Base-by-base conservation (phyloP, 495 filamentous ascomycete species). In the Hyaloscypha finlandica region DNA sequence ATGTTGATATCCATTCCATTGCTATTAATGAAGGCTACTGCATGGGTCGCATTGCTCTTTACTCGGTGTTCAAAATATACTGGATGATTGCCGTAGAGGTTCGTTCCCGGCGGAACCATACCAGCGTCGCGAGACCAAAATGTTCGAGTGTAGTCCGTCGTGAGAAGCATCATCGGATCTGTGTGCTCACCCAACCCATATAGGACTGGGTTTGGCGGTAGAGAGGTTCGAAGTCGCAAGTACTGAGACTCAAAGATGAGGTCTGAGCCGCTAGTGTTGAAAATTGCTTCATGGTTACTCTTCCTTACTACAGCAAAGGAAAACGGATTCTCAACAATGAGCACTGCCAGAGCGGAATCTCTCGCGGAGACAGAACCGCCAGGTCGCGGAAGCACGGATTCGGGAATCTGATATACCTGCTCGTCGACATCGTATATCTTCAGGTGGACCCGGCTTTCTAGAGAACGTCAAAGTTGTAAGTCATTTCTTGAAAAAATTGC, bases 1-100 rank as follows among this genome's bases (percentile, higher is more conserved):
- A 95, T 90, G 70, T 89, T 89, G 79, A 96, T 82, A 67, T 96
- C 92, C 90, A 95, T 94, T 16, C 92, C 92, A 71, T 92, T 90
- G 54, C 85, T 89, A 76, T 91, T 93, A 65, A 93, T 77, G 52
- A 95, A 78, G 74, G 95, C 90, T 19, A 94, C 92, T 45, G 89
- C 92, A 73, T 95, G 92, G 3, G 90, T 89, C 12, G 37, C 29
- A 25, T 60, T 64, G 33, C 89, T 87, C 8, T 80, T 74, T 14
- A 76, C 76, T 16, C 92, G 86, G 73, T 92, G 88, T 65, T 96
- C 92, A 69, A 89, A 88, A 77, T 96, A 96, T 20, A 96, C 81
- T 16, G 92, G 92, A 69, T 96, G 92, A 67, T 83, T 87, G 8
- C 91, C 90, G 70, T 96, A 96, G 20, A 95, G 76, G 70, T 95